Base-by-base conservation (phyloP, 202 grass and related monocot genomes). In the Zoysia matrella region DNA sequence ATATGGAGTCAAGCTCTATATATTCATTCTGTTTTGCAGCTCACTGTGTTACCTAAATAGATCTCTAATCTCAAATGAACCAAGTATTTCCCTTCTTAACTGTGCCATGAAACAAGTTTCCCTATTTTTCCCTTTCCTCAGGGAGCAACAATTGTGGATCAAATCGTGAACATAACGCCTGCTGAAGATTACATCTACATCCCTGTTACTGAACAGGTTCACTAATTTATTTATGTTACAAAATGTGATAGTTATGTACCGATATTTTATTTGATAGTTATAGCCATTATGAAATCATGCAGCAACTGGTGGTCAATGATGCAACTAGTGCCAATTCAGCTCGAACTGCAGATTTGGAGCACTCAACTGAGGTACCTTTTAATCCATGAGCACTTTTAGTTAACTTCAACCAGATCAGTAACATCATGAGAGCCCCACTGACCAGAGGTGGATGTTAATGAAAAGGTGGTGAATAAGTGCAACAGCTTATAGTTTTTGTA, bases 91-190 rank as follows among this genome's bases (percentile, higher is more conserved):
- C 12, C 47, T 40, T 2, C 3, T 89, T 71, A 47, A 71, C 42
- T 47, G 8, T 76, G 10, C 63, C 42, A 41, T 76, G 39, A 15
- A 76, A 41, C 9, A 77, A 45, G 16, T 57, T 49, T 42, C 18
- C 47, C 1, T 44, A 52, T 47, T 46, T 75, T 65, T 4, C 44
- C 6, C 74, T 85, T 41, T 83, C 62, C 70, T 30, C 88, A 97
- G 95, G 95, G 92, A 80, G 95, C 95, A 66, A 97, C 95, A 70
- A 94, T 94, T 84, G 95, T 94, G 72, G 95, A 97, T 48, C 90
- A 73, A 88, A 84, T 97, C 65, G 92, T 93, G 9, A 90, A 90
- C 76, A 94, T 97, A 88, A 89, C 86, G 30, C 85, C 90, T 56
- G 92, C 90, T 78, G 90, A 97, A 72, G 89, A 94, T 88, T 97